Percentiles rank a stretch among this genome's conserved stretches.
These are phyloP conservation scores for Schizonepeta tenuifolia DNA, from an alignment of 257 asterid species.

Conservation along the genomic window DNA sequence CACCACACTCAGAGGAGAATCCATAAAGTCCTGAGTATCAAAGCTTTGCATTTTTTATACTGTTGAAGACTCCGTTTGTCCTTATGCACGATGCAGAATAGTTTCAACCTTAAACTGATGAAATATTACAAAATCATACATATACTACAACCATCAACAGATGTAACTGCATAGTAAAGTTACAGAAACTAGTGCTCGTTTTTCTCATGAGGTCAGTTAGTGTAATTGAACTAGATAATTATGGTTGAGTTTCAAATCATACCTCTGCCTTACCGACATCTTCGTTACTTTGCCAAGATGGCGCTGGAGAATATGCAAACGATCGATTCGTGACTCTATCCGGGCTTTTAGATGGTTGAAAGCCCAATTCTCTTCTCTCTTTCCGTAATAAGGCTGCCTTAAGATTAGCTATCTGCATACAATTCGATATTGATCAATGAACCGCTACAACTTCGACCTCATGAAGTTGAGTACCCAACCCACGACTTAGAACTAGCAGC, in stretches of 20 bases:
- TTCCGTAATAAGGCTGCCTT: slow-evolving; percentile 72
- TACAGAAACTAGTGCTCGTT: neutral
- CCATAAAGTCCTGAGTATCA: slow-evolving; percentile 53
- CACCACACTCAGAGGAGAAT: slow-evolving; percentile 48
- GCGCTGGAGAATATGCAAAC: slow-evolving; percentile 49
- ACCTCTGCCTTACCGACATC: slow-evolving; percentile 43
- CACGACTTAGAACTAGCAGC: no score
- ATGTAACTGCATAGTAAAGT: neutral
- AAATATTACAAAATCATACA: neutral
- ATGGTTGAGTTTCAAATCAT: slow-evolving; percentile 23
- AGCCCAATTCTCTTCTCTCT: slow-evolving; percentile 55
- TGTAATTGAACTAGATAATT: neutral
- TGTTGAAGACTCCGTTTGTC: slow-evolving; percentile 39
- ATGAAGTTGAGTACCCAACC: no score
- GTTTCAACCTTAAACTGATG: neutral
- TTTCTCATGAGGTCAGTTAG: neutral
- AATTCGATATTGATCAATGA: slow-evolving; percentile 3
- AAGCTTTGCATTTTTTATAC: slow-evolving; percentile 53
- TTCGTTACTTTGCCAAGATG: slow-evolving; percentile 49
- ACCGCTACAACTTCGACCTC: no score
- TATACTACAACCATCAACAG: neutral
- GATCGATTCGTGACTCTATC: slow-evolving; percentile 48
- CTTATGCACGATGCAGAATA: slow-evolving; percentile 35
- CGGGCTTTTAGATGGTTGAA: slow-evolving; percentile 51
- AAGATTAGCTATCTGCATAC: slow-evolving; percentile 63